These are phyloP conservation scores for Multifurca ochricompacta DNA, from an alignment of 768 basidiomycete species.

Conservation along the genomic window DNA sequence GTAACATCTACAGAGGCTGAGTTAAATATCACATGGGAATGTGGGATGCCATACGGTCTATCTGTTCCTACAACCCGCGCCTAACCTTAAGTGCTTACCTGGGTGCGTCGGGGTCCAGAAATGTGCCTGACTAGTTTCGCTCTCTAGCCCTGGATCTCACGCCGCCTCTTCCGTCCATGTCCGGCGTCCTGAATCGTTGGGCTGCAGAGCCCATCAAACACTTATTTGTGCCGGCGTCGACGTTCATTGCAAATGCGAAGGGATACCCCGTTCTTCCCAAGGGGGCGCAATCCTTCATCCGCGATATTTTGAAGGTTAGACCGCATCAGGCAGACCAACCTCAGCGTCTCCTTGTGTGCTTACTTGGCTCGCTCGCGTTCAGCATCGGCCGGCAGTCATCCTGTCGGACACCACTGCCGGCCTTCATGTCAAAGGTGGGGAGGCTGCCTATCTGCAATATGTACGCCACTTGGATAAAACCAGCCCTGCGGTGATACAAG, in stretches of 20 bases:
- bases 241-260: conserved; percentile 93
- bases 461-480: conserved; percentile 75
- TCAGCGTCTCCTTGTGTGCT: neutral
- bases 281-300: conserved; percentile 84
- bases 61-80: conserved; percentile 78
- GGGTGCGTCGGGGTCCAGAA: conserved; percentile 1
- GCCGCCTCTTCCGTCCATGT: conserved; percentile 73
- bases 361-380: conserved; percentile 15
- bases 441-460: conserved; percentile 86
- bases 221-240: conserved; percentile 79
- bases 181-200: conserved; percentile 79
- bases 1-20: conserved; percentile 39
- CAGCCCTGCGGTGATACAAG: conserved; percentile 57
- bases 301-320: conserved; percentile 79
- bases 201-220: conserved; percentile 87
- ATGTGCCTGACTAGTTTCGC: conserved; percentile 16
- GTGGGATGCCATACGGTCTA: conserved; percentile 91
- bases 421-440: conserved; percentile 74
- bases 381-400: conserved; percentile 85
- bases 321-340: neutral
- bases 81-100: conserved; percentile 56
- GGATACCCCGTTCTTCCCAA: conserved; percentile 97
- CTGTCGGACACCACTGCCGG: conserved; percentile 59
- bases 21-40: conserved; percentile 89
- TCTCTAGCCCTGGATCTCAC: conserved; percentile 81